Conservation (phyloP, 805 yeast genomes). For the Barnettozyma vustinii region DNA sequence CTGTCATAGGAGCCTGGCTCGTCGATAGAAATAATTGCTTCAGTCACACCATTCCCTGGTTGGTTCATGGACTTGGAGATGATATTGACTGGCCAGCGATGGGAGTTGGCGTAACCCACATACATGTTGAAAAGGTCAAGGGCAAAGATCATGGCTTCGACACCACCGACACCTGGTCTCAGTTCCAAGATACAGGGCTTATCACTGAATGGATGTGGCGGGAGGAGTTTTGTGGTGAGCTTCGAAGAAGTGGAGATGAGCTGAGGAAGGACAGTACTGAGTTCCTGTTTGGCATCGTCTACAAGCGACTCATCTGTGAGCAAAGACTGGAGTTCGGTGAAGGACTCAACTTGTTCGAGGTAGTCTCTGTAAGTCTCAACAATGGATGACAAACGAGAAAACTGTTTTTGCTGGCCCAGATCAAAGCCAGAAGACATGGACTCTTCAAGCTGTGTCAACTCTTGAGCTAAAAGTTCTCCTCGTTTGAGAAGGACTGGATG, state of each 20-base stretch:
- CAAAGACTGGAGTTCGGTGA: constrained; percentile 39
- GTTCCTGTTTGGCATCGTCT: constrained; percentile 59
- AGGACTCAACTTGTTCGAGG: constrained; percentile 22
- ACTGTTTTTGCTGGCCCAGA: constrained; percentile 42
- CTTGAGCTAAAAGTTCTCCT: constrained; percentile 38
- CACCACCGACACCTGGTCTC: constrained; percentile 95
- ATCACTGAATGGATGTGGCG: constrained; percentile 72
- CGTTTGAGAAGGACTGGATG: constrained; percentile 49
- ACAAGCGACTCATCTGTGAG: constrained; percentile 42
- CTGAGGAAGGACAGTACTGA: constrained; percentile 40
- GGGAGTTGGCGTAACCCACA: constrained; percentile 54
- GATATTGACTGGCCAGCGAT: constrained; percentile 63
- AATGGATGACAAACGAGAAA: constrained; percentile 39
- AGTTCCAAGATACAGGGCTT: constrained; percentile 77
- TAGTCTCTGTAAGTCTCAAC: constrained; percentile 38
- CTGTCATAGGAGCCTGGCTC: constrained; percentile 71
- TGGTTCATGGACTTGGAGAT: constrained; percentile 52
- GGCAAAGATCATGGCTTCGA: constrained; percentile 86
- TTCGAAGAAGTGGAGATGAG: constrained; percentile 37
- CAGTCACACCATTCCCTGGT: constrained; percentile 63
- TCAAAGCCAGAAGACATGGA: constrained; percentile 39
- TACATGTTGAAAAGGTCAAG: constrained; percentile 81
- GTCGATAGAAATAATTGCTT: constrained; percentile 70
- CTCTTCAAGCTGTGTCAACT: constrained; percentile 36
- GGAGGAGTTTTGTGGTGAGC: constrained; percentile 59